Evolutionary conservation across 768 basidiomycete species (phyloP), one percentile per base, ranked within the genome.

Genomic region (Leccinum ochraceum): DNA sequence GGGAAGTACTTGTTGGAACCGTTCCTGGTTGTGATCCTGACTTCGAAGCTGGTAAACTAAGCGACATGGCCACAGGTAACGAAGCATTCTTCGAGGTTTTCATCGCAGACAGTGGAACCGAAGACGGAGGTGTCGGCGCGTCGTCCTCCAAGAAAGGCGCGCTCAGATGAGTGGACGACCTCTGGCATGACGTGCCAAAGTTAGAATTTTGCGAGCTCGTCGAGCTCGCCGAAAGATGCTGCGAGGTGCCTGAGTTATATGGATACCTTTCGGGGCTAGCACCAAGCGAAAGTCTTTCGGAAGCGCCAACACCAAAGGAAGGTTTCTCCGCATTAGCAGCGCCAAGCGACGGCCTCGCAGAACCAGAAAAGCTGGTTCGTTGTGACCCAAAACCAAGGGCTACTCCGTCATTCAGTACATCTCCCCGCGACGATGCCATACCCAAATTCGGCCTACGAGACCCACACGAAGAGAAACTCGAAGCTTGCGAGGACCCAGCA

Each of bases 401-500:
- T 2, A 54, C 22, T 28, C 56, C 68, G 16, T 73, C 72, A 54
- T 24, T 55, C 10, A 65, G 46, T 30, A 34, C 51, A 34, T 72
- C 71, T 3, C 59, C 69, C 46, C 60, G 66, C 26, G 70, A 68
- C 6, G 69, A 62, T 17, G 56, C 16, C 7, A 64, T 44, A 28
- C 61, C 61, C n/a, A 72, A 48, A 58, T 66, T 74, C 22, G 60
- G 59, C 30, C 61, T 61, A 44, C 67, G 74, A 16, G 68, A 70
- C 6, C 69, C 67, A 22, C 61, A 58, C 3, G 74, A 65, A 44
- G 63, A 63, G 34, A 74, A 70, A 37, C 56, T 71, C 9, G 70
- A 66, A 5, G 68, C 37, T n/a, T 73, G 71, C 39, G 74, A 73
- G 26, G 71, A 75, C 16, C 60, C 61, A 0, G 67, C 66, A 37